Base-by-base conservation (phyloP, 345 rosid genomes). In the Hypericum perforatum region DNA sequence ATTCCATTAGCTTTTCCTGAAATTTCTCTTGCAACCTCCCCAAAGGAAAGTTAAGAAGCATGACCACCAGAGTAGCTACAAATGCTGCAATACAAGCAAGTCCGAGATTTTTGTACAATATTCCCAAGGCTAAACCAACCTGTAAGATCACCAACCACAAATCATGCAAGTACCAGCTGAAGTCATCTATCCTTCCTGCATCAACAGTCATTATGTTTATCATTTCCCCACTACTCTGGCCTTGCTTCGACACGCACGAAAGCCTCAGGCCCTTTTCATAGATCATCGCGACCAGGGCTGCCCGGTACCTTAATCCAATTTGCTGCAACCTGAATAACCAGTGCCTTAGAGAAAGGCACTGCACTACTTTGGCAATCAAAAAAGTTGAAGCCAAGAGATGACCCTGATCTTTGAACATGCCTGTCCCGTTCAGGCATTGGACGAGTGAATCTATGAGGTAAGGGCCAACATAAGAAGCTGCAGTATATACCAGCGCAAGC, bases 191-290 rank as follows among this genome's bases (percentile, higher is more conserved):
- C 62, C 83, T 75, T 68, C 78, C 80, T 2, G 86, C 82, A 71
- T 81, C 92, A 15, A 81, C 88, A 1, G 82, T 69, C 81, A 84
- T 81, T 60, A 76, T 66, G 63, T 84, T 84, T 50, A 84, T 78
- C 45, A 84, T 78, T 73, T 84, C 92, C 15, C 88, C 92, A 43
- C 85, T 81, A 11, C 77, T 81, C 41, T 69, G 76, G 7, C 80
- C 74, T 56, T 77, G 80, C 59, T 72, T 78, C 8, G 83, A 72
- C 5, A 67, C 77, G 44, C 74, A 61, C 7, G 87, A 78, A 59
- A 84, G 82, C 1, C 74, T 75, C 63, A 84, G 57, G 43, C 80
- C 81, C 62, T 84, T 84, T 40, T 78, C 77, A 41, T 84, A 84
- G 54, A 84, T 70, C 81, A 71, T 70, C 0, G 78, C 69, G 11